A percentile compares a stretch with the other conserved stretches of the same genome.
Conservation (phyloP, 257 asterid genomes). For the Solanum stenotomum region DNA sequence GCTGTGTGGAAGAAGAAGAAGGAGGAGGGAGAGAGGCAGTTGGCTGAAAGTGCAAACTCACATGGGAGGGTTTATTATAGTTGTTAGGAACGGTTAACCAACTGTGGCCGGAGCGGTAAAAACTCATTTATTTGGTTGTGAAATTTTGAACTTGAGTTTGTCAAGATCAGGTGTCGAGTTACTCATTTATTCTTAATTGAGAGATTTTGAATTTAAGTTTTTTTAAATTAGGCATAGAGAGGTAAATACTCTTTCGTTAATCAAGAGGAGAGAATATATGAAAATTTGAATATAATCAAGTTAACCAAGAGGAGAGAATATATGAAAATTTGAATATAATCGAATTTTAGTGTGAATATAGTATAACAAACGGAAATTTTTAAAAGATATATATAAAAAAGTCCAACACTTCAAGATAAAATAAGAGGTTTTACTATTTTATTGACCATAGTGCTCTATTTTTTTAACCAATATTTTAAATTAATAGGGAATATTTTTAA, state of each 20-base stretch:
- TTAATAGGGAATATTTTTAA: neutral
- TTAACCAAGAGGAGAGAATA: no score
- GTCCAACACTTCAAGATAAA: neutral
- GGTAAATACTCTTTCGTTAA: no score
- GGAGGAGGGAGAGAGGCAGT: neutral
- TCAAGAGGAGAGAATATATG: no score
- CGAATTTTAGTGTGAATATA: no score
- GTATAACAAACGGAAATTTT: fast-evolving
- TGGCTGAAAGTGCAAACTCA: neutral
- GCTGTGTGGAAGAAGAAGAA: neutral
- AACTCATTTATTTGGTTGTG: fast-evolving
- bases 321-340: no score
- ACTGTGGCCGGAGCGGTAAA: fast-evolving
- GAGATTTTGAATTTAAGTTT: no score
- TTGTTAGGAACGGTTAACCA: neutral
- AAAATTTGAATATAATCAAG: no score
- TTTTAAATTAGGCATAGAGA: no score
- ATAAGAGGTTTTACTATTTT: neutral
- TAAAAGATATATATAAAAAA: neutral
- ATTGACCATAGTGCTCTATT: neutral
- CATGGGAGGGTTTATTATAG: neutral
- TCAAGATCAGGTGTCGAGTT: no score
- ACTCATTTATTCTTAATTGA: no score
- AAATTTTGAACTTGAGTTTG: no score
- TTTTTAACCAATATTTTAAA: neutral